phyloP scores from a whole-genome alignment of 2,329 filamentous ascomycete species.

The Cryoendolithus antarcticus region DNA sequence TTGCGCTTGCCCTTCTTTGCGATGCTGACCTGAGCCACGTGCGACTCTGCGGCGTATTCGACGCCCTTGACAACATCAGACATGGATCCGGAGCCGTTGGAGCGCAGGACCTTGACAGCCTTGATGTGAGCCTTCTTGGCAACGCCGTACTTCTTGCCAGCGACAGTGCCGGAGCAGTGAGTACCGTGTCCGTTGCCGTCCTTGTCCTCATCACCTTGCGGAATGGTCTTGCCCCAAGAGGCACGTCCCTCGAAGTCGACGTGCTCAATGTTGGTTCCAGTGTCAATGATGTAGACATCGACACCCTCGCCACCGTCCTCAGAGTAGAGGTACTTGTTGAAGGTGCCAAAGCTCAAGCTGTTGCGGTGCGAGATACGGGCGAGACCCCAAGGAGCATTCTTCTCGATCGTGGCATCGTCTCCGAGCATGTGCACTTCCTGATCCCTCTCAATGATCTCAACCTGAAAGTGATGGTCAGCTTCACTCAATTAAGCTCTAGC shows the following conservation, averaged over 20 bases:
- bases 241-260: conserved; percentile 96
- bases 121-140: conserved; percentile 97
- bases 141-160: conserved; percentile 97
- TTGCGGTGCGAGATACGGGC: conserved; percentile 95
- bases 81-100: conserved; percentile 97
- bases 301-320: conserved; percentile 89
- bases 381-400: conserved; percentile 95
- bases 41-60: conserved; percentile 77
- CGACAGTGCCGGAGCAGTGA: conserved; percentile 96
- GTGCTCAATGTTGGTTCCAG: conserved; percentile 84
- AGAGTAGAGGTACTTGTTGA: conserved; percentile 96
- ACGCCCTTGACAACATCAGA: conserved; percentile 97
- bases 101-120: conserved; percentile 95
- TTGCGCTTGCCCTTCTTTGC: conserved; percentile 82
- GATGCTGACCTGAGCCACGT: conserved; percentile 60
- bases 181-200: conserved; percentile 98
- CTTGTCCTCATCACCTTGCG: conserved; percentile 65
- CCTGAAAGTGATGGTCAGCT: conserved; percentile 39
- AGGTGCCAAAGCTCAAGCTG: conserved; percentile 73
- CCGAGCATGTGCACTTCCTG: conserved; percentile 76
- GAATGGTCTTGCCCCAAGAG: conserved; percentile 94
- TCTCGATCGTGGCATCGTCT: conserved; percentile 52
- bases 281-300: conserved; percentile 97
- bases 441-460: conserved; percentile 93
- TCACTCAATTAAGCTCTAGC: not conserved